A percentile compares a stretch with the other conserved stretches of the same genome.
phyloP scores from a whole-genome alignment of 179 eudicot species.

The Patellifolia procumbens region DNA sequence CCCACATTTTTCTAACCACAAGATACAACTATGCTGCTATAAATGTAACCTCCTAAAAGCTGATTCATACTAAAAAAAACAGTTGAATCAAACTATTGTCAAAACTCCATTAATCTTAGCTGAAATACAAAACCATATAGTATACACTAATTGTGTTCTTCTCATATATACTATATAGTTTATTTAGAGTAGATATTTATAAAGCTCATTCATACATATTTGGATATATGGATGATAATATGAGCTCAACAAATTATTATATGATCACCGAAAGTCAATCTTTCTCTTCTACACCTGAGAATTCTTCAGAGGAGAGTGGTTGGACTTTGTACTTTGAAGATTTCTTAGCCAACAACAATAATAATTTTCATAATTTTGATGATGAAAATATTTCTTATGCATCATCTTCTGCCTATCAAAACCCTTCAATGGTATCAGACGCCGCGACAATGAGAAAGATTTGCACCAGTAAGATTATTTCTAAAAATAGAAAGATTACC shows the following conservation, averaged over 20 bases:
- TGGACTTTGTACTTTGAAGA: constrained; percentile 38
- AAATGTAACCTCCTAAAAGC: constrained; percentile 14
- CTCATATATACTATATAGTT: too few relatives aligned
- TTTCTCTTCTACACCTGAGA: not conserved
- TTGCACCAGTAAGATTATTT: not conserved
- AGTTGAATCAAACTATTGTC: not conserved
- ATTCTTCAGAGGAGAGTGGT: constrained; percentile 29
- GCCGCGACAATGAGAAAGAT: not conserved
- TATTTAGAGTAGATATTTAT: not conserved
- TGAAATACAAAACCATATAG: too few relatives aligned
- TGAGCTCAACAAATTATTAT: constrained; percentile 34
- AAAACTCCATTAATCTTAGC: too few relatives aligned
- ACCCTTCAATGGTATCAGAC: constrained; percentile 22
- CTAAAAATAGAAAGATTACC: constrained; percentile 3
- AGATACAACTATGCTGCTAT: constrained; percentile 19
- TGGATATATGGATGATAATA: constrained; percentile 22
- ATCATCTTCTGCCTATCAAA: constrained; percentile 10
- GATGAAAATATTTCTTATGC: not conserved
- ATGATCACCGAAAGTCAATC: constrained; percentile 21
- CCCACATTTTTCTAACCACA: constrained; percentile 20
- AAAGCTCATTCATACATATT: not conserved
- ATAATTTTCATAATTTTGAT: not conserved
- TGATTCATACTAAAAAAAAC: constrained; percentile 12
- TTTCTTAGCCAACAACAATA: constrained; percentile 5
- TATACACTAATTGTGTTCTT: not conserved